Evolutionary conservation across 1,284 basidiomycete genomes (phyloP).

Genomic region (Chondrostereum purpureum): DNA sequence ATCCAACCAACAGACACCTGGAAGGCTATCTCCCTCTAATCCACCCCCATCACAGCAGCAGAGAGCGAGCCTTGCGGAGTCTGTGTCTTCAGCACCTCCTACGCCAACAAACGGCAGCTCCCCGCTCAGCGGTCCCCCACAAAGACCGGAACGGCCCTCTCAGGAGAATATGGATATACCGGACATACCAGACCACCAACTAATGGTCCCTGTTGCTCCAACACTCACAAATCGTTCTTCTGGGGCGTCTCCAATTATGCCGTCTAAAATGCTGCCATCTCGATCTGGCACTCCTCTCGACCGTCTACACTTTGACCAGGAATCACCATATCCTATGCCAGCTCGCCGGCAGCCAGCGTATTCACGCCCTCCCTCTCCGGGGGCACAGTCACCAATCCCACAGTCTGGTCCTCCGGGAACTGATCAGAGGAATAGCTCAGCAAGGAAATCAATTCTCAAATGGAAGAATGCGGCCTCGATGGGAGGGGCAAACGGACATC

Average conservation of each 20-base stretch:
- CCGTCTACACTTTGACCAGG: slow-evolving; percentile 57
- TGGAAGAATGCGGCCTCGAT: slow-evolving; percentile 37
- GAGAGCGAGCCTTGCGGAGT: not conserved
- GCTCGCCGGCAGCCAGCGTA: slow-evolving; percentile 8
- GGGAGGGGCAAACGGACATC: slow-evolving; percentile 9
- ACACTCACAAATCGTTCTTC: slow-evolving; percentile 6
- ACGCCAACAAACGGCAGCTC: slow-evolving; percentile 3
- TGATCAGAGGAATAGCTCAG: slow-evolving; percentile 28
- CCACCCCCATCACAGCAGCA: slow-evolving; percentile 1
- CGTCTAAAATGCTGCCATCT: slow-evolving; percentile 23
- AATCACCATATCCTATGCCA: slow-evolving; percentile 53
- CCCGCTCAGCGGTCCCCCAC: slow-evolving; percentile 17
- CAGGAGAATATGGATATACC: slow-evolving; percentile 32
- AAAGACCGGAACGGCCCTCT: slow-evolving; percentile 31
- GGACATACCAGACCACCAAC: slow-evolving; percentile 22
- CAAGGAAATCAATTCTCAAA: slow-evolving; percentile 68
- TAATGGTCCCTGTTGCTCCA: slow-evolving; percentile 9
- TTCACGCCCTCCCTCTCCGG: slow-evolving; percentile 18
- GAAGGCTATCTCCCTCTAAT: slow-evolving; percentile 9
- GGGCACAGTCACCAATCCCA: slow-evolving; percentile 16
- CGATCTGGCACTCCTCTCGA: slow-evolving; percentile 28
- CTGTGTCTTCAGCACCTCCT: not conserved
- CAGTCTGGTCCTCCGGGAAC: slow-evolving; percentile 6
- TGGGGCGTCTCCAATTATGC: slow-evolving; percentile 13
- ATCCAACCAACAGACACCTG: slow-evolving; percentile 1